These are phyloP conservation scores for Vigna nakashimae DNA, from an alignment of 306 rosid species.

Conservation along the genomic window DNA sequence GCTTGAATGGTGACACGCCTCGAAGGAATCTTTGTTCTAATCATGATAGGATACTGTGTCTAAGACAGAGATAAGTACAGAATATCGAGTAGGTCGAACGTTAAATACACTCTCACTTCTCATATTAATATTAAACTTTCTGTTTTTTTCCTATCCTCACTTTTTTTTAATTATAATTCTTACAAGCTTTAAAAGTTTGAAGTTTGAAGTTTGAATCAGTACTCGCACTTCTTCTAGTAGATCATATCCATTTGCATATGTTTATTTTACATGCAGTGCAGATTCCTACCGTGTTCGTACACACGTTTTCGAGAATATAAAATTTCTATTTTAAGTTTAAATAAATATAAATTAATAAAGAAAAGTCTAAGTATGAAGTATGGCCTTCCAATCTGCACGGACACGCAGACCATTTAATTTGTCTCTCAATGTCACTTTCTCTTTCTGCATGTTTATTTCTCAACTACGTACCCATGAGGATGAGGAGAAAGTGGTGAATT, in stretches of 20 bases:
- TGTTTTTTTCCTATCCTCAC: slow-evolving; percentile 3
- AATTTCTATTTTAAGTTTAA: background rate
- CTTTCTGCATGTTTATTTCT: background rate
- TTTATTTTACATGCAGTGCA: slow-evolving; percentile 18
- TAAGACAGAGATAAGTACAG: slow-evolving; percentile 44
- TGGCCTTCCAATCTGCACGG: slow-evolving; percentile 24
- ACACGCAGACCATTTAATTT: slow-evolving; percentile 18
- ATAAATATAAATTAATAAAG: too few species aligned
- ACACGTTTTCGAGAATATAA: slow-evolving; percentile 50
- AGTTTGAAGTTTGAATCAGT: slow-evolving; percentile 34
- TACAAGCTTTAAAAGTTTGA: slow-evolving; percentile 19
- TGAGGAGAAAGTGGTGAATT: too few species aligned
- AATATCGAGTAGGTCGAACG: slow-evolving; percentile 64
- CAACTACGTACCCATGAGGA: background rate
- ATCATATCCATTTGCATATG: slow-evolving; percentile 1
- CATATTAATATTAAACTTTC: slow-evolving; percentile 12
- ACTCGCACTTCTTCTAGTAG: background rate
- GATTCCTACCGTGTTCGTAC: slow-evolving; percentile 55
- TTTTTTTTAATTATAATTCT: background rate
- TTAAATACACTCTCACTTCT: slow-evolving; percentile 36
- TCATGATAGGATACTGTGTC: slow-evolving; percentile 52
- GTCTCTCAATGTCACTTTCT: background rate
- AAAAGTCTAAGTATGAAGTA: slow-evolving; percentile 4
- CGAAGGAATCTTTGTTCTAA: slow-evolving; percentile 49
- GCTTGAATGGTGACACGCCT: slow-evolving; percentile 43